Conservation (phyloP, 176 grass and related monocot species). For the Lolium perenne region DNA sequence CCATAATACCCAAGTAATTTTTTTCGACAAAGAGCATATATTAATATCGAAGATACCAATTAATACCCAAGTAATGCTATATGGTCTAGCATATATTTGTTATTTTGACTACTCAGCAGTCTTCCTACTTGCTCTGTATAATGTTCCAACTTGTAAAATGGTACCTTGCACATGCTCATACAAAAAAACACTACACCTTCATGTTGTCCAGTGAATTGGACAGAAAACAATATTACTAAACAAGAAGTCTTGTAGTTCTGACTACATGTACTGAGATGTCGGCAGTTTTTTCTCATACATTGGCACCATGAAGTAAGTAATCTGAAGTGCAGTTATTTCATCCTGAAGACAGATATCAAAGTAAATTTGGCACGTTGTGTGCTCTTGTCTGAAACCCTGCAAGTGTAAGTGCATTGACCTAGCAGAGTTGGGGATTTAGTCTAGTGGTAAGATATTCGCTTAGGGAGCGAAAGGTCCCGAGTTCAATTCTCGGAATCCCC, state of each 20-base stretch:
- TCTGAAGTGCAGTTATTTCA: not conserved
- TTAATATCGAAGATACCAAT: too few species aligned
- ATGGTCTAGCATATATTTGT: not conserved
- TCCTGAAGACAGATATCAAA: not conserved
- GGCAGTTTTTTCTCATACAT: not conserved
- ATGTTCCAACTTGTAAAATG: too few species aligned
- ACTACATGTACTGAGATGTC: not conserved
- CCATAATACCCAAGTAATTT: not conserved
- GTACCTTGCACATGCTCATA: not conserved
- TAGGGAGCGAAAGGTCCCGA: conserved; percentile 39
- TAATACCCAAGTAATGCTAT: not conserved
- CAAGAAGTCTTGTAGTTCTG: not conserved
- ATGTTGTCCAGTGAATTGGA: not conserved
- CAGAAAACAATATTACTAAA: not conserved
- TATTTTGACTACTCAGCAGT: not conserved
- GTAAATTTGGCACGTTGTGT: not conserved
- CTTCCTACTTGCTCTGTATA: too few species aligned
- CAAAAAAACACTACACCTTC: not conserved
- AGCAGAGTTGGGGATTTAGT: conserved; percentile 44
- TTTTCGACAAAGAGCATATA: too few species aligned
- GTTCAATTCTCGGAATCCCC: conserved; percentile 28
- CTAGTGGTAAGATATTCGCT: conserved; percentile 56
- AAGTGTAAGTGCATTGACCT: too few species aligned
- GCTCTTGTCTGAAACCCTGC: not conserved
- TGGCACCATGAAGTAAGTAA: not conserved